Evolutionary conservation across 805 yeast species (phyloP).

Genomic region (Saccharomyces eubayanus): DNA sequence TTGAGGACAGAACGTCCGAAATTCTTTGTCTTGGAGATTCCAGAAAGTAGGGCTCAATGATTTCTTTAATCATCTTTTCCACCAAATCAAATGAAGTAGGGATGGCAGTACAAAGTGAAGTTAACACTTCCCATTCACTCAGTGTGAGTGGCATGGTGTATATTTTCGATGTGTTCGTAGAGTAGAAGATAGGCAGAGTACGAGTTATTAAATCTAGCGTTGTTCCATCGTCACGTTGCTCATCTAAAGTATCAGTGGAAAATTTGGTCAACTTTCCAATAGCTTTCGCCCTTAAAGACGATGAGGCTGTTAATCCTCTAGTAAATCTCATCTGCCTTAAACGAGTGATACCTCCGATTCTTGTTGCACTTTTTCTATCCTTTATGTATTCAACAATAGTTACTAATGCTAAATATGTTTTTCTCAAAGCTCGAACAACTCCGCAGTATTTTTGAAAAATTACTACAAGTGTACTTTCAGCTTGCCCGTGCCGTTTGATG

Average conservation of each 20-base stretch:
- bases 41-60: slow-evolving; percentile 40
- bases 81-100: slow-evolving; percentile 35
- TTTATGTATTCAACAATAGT: background rate
- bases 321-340: slow-evolving; percentile 8
- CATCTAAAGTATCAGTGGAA: slow-evolving; percentile 2
- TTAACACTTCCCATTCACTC: slow-evolving; percentile 47
- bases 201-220: slow-evolving; percentile 16
- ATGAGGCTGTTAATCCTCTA: slow-evolving; percentile 3
- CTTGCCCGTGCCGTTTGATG: background rate
- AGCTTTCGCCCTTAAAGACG: slow-evolving; percentile 20
- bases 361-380: background rate
- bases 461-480: background rate
- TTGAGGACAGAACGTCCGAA: slow-evolving; percentile 30
- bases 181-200: slow-evolving; percentile 24
- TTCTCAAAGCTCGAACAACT: background rate
- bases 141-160: slow-evolving; percentile 38
- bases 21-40: slow-evolving; percentile 46
- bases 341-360: background rate
- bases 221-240: background rate
- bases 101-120: slow-evolving; percentile 40
- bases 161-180: slow-evolving; percentile 19
- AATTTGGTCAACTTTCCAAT: slow-evolving; percentile 17
- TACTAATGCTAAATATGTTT: background rate
- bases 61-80: slow-evolving; percentile 30
- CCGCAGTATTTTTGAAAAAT: background rate